Evolutionary conservation across 1,139 yeast genomes (phyloP), one percentile per base, ranked within the genome.

Genomic region (Protomyces macrosporus): DNA sequence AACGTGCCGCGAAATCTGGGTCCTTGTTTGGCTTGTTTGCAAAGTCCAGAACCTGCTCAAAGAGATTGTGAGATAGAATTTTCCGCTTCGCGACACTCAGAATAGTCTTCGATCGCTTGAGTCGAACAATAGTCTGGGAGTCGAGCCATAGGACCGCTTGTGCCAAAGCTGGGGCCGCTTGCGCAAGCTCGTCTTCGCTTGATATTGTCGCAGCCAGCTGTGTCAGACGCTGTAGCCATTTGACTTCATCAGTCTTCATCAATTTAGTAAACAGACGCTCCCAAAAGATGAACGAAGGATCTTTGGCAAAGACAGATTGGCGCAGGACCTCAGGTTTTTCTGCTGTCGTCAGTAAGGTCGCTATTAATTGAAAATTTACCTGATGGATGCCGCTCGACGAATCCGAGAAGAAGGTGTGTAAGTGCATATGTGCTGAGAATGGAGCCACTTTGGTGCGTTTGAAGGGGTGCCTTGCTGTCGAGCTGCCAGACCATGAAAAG

Each of bases 191-290:
- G 6, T 14, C 30, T 23, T 40, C 54, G 4, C 14, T 36, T 12
- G 53, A 32, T 16, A 30, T 30, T 10, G 58, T 55, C 9, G 53
- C 48, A 9, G 59, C 39, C 10, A 55, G 5, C 56, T 63, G 33
- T 53, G 59, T 12, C 10, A 58, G 50, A 37, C 45, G 16, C 39
- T 40, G 30, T 14, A 59, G 34, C 65, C 65, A 63, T 14, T n/a
- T 42, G 16, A 48, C 23, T 9, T 63, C 65, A 7, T 45, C 65
- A 32, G 34, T 32, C 7, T 42, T 42, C 0, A 73, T 55, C 50
- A 85, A 75, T 69, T 86, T 86, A 35, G 81, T 74, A 67, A 79
- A 79, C 5, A 84, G 78, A 67, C 81, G 82, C 3, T 77, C 68
- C 65, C 77, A 81, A 4, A 79, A 70, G 60, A 84, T 70, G 50